Conservation (phyloP, 768 basidiomycete species). For the Agrocybe praecox region DNA sequence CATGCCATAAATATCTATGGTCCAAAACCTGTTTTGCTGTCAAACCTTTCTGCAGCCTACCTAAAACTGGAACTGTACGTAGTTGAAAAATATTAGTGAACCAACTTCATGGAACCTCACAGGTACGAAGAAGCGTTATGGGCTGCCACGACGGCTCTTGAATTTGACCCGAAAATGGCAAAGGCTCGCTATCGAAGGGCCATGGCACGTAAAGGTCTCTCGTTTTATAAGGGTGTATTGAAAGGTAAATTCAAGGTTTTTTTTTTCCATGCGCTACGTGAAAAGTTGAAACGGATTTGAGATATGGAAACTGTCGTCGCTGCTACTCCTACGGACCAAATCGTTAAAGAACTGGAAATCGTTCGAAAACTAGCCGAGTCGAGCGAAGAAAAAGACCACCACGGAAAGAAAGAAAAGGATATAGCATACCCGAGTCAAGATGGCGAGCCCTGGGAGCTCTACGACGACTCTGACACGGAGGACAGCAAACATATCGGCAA, state of each 20-base stretch:
- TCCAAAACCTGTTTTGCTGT: constrained; percentile 32
- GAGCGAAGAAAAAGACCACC: constrained; percentile 9
- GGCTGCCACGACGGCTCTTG: constrained; percentile 34
- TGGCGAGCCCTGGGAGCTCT: constrained; percentile 30
- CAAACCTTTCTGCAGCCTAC: constrained; percentile 37
- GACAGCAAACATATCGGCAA: constrained; percentile 53
- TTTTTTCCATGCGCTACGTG: neutral
- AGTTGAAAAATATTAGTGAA: neutral
- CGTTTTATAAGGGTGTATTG: constrained; percentile 26
- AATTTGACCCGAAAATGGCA: constrained; percentile 31
- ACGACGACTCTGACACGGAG: constrained; percentile 50
- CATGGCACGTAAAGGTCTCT: constrained; percentile 32
- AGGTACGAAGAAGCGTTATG: constrained; percentile 37
- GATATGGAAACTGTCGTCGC: constrained; percentile 29
- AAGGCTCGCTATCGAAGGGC: constrained; percentile 44
- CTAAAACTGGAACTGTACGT: constrained; percentile 34
- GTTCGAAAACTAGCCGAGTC: constrained; percentile 11
- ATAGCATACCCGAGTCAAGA: constrained; percentile 21
- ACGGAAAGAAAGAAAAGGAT: constrained; percentile 9
- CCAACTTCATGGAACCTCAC: neutral
- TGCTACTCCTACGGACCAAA: constrained; percentile 22
- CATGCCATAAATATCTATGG: constrained; percentile 28
- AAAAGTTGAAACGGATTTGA: neutral
- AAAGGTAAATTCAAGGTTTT: constrained; percentile 25
- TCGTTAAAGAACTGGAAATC: constrained; percentile 16